phyloP scores from a whole-genome alignment of 805 yeast genomes.

The Ogataea trehaloabstinens region DNA sequence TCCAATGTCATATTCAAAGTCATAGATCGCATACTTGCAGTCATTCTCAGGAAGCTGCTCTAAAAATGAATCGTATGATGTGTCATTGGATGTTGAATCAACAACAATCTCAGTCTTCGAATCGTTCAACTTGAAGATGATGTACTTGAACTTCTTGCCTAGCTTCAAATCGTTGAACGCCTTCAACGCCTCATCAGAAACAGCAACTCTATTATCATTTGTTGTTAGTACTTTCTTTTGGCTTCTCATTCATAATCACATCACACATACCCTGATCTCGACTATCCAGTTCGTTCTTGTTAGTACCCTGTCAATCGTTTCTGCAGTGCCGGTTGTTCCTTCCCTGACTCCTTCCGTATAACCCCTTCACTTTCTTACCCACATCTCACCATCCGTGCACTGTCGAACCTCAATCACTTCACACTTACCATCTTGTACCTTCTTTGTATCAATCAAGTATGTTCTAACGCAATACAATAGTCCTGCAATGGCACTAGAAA shows the following conservation, averaged over 20 bases:
- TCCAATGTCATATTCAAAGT: conserved; percentile 89
- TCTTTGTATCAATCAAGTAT: no score
- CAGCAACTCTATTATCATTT: conserved; percentile 70
- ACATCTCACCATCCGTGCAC: background rate
- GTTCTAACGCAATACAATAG: no score
- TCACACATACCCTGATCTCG: conserved; percentile 34
- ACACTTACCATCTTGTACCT: background rate
- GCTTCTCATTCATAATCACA: background rate
- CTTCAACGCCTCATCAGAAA: conserved; percentile 81
- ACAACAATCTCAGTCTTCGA: conserved; percentile 88
- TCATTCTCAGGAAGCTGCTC: conserved; percentile 92
- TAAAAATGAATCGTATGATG: conserved; percentile 80
- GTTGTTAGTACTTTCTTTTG: conserved; percentile 10
- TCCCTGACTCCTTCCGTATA: no score
- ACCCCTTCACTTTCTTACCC: no score
- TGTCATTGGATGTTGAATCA: conserved; percentile 72
- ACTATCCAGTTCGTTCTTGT: conserved; percentile 18
- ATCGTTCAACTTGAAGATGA: conserved; percentile 79
- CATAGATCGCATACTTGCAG: conserved; percentile 95
- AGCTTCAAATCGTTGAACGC: conserved; percentile 96
- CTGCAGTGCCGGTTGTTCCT: no score
- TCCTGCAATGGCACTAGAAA: no score
- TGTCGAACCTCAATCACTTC: background rate
- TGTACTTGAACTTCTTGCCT: conserved; percentile 83
- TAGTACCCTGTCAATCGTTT: background rate